Evolutionary conservation across 2,329 filamentous ascomycete species (phyloP).

Genomic region (Alternaria postmessia): DNA sequence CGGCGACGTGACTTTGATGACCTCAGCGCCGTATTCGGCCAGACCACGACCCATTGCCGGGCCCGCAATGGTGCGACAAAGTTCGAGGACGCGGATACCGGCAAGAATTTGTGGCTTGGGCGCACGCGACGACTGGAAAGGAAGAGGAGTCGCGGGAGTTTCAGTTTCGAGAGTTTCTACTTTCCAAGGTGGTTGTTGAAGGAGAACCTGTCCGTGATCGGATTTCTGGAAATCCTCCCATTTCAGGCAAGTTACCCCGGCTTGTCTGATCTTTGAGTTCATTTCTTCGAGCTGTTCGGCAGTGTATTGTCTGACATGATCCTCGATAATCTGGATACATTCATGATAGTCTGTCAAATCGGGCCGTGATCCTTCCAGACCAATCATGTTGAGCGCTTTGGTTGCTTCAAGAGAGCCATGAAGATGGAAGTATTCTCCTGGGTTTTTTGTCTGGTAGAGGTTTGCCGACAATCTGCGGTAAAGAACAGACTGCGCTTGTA

Average conservation of each 20-base stretch:
- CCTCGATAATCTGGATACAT: constrained; percentile 52
- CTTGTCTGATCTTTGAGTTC: constrained; percentile 53
- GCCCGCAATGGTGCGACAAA: constrained; percentile 78
- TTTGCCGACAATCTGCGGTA: constrained; percentile 78
- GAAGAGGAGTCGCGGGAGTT: constrained; percentile 61
- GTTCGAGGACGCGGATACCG: constrained; percentile 76
- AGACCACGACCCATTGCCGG: constrained; percentile 75
- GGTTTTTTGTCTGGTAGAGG: constrained; percentile 72
- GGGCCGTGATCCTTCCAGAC: constrained; percentile 67
- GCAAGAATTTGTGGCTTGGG: constrained; percentile 53
- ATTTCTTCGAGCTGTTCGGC: constrained; percentile 52
- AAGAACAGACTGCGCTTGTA: constrained; percentile 73
- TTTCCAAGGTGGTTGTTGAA: constrained; percentile 55
- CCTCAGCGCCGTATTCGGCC: constrained; percentile 77
- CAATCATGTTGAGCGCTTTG: constrained; percentile 74
- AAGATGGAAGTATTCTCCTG: constrained; percentile 76
- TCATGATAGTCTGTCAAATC: constrained; percentile 61
- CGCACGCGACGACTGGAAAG: constrained; percentile 50
- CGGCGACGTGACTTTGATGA: constrained; percentile 75
- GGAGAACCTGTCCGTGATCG: constrained; percentile 52
- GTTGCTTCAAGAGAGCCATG: constrained; percentile 78
- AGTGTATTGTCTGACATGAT: constrained; percentile 53
- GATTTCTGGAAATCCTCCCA: constrained; percentile 52
- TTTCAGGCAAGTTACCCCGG: constrained; percentile 53
- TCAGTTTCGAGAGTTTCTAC: constrained; percentile 61